Evolutionary conservation across 2,329 filamentous ascomycete species (phyloP).

Genomic region (Hymenoscyphus infarciens): DNA sequence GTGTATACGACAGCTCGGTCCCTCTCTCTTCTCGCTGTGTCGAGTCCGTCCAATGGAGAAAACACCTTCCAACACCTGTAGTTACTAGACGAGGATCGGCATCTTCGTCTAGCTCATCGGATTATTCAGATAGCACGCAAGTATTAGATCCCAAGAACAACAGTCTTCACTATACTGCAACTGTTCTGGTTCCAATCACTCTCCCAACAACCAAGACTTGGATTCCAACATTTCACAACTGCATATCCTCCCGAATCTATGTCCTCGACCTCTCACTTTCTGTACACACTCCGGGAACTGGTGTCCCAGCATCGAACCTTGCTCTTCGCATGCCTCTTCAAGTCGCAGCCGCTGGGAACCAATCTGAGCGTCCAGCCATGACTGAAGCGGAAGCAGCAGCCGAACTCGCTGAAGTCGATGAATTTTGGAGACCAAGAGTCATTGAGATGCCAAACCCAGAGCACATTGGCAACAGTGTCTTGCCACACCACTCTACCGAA

Average conservation of each 20-base stretch:
- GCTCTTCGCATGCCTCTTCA: slow-evolving; percentile 31
- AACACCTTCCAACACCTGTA: slow-evolving; percentile 24
- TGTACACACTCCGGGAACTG: slow-evolving; percentile 47
- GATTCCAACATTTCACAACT: slow-evolving; percentile 67
- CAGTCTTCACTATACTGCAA: slow-evolving; percentile 50
- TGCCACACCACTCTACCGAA: slow-evolving; percentile 18
- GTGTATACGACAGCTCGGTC: slow-evolving; percentile 28
- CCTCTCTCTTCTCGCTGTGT: slow-evolving; percentile 33
- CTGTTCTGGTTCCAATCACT: slow-evolving; percentile 60
- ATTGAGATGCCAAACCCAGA: slow-evolving; percentile 29
- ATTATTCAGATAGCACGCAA: slow-evolving; percentile 22
- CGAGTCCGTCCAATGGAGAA: slow-evolving; percentile 32
- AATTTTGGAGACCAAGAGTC: slow-evolving; percentile 29
- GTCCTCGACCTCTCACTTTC: slow-evolving; percentile 55
- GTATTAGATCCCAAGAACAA: slow-evolving; percentile 9
- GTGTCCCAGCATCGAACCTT: slow-evolving; percentile 37
- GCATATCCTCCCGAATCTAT: slow-evolving; percentile 63
- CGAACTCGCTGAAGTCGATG: slow-evolving; percentile 30
- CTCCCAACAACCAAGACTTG: slow-evolving; percentile 59
- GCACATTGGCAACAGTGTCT: slow-evolving; percentile 28
- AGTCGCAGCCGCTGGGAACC: slow-evolving; percentile 29
- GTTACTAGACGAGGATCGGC: slow-evolving; percentile 28
- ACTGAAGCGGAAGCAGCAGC: slow-evolving; percentile 25
- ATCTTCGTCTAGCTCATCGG: slow-evolving; percentile 29
- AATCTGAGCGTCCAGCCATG: slow-evolving; percentile 12